Evolutionary conservation across 805 yeast genomes (phyloP), one percentile per base, ranked within the genome.

Genomic region (Myxozyma kluyveri): DNA sequence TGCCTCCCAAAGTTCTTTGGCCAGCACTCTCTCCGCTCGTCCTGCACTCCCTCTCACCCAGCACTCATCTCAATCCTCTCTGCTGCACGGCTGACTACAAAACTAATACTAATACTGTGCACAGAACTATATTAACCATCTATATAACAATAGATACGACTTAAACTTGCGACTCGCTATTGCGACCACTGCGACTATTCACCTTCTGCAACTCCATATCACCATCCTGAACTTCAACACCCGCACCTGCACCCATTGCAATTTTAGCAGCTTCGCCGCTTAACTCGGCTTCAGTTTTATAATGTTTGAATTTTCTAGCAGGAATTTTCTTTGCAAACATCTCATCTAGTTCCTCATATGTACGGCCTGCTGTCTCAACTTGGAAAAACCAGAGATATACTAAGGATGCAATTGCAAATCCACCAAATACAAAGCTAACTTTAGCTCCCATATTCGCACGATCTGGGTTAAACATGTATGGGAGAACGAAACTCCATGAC

Each of bases 391-490:
- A 36, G 12, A 41, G 48, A 75, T 68, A 42, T 21, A 42, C 21
- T 3, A 29, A 14, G 12, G 37, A n/a, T n/a, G 18, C 17, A 17
- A 42, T 10, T 4, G 45, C 29, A 10, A 42, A 17, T 10, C 45
- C 45, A 9, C 24, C 45, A 27, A 22, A 42, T 14, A 42, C 29
- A 58, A 73, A 74, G 3, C 72, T 77, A 22, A 76, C 72, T 57
- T 76, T 76, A 21, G 75, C 76, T 24, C 72, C 75, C 69, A 73
- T 67, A 56, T 76, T 68, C 47, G 74, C 76, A 39, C 66, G 67
- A 24, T 64, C 66, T 2, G 79, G 74, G 54, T 75, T 76, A 59
- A 76, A 66, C 69, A 77, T 67, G 59, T 75, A 76, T 21, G 81
- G 81, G 21, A 67, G 63, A 40, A 75, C 69, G 52, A 77, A 67